Evolutionary conservation across 306 rosid genomes (phyloP), one percentile per base, ranked within the genome.

Genomic region (Luffa acutangula): DNA sequence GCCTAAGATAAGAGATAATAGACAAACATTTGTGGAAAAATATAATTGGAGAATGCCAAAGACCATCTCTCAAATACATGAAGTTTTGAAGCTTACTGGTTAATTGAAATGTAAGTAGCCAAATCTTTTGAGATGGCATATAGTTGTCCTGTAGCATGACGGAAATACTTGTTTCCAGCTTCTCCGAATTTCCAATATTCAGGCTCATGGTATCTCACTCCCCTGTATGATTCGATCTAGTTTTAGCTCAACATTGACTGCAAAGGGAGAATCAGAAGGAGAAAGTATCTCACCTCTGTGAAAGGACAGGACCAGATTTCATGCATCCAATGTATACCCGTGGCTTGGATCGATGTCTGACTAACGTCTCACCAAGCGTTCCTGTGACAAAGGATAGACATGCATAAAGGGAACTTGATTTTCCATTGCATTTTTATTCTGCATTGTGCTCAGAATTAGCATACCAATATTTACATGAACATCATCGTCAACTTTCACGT

Each of bases 171-270:
- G 91, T 96, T 96, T 82, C 99, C 99, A 14, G 91, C 72, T 87
- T 96, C 99, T 4, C 99, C 99, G 20, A 96, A 96, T 75, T 96
- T 96, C 99, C 99, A 93, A 46, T 93, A 56, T 67, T 96, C 99
- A 0, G 99, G 99, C 83, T 96, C 98, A 79, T 96, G 99, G 87
- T 96, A 96, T 86, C 99, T 89, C 86, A 96, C 99, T 60, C 99
- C 99, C 89, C 99, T 96, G 91, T 33, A 60, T 12, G 37, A 78
- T 79, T 53, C 31, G 15, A 53, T 39, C 57, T 82, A 79, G 66
- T 56, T 57, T 56, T 8, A 60, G 71, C 66, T 42, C 56, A 3
- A 9, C 36, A 33, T 78, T 57, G n/a, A 51, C 48, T 67, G 31
- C 31, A 78, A 78, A 85, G 71, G n/a, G 56, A 36, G 69, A 45